phyloP scores from a whole-genome alignment of 2,329 filamentous ascomycete genomes.

The Alternaria angustiovoidea region DNA sequence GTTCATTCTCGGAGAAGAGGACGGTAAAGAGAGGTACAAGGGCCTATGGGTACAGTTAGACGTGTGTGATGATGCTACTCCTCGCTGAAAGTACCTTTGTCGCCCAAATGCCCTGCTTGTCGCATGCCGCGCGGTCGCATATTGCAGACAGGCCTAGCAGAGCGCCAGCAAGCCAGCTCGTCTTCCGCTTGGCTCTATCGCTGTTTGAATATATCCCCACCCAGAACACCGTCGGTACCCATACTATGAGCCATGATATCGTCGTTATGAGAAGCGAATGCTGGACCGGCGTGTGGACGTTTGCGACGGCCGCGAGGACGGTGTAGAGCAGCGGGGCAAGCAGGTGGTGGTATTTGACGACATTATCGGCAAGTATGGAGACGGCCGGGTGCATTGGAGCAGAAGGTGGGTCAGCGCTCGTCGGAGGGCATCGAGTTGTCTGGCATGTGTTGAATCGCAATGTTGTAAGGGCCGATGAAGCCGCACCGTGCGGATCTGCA shows the following conservation, averaged over 20 bases:
- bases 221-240: conserved; percentile 44
- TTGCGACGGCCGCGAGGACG: conserved; percentile 45
- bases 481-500: conserved; percentile 16
- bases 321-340: conserved; percentile 47
- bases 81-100: conserved; percentile 51
- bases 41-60: conserved; percentile 33
- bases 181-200: conserved; percentile 35
- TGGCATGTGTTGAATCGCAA: conserved; percentile 19
- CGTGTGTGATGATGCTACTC: not conserved
- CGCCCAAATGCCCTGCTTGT: conserved; percentile 55
- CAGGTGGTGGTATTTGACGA: conserved; percentile 41
- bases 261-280: conserved; percentile 56
- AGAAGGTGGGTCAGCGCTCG: conserved; percentile 38
- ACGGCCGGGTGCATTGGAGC: conserved; percentile 51
- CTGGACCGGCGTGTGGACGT: conserved; percentile 45
- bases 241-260: conserved; percentile 54
- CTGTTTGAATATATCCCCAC: conserved; percentile 43
- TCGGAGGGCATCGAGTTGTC: conserved; percentile 43
- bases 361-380: conserved; percentile 42
- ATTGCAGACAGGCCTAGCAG: conserved; percentile 54
- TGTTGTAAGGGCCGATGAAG: conserved; percentile 4
- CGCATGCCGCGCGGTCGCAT: conserved; percentile 56
- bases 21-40: conserved; percentile 46
- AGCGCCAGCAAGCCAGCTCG: conserved; percentile 52
- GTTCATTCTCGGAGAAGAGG: conserved; percentile 40